Evolutionary conservation across 1,284 basidiomycete genomes (phyloP), one percentile per base, ranked within the genome.

Genomic region (Malassezia japonica): DNA sequence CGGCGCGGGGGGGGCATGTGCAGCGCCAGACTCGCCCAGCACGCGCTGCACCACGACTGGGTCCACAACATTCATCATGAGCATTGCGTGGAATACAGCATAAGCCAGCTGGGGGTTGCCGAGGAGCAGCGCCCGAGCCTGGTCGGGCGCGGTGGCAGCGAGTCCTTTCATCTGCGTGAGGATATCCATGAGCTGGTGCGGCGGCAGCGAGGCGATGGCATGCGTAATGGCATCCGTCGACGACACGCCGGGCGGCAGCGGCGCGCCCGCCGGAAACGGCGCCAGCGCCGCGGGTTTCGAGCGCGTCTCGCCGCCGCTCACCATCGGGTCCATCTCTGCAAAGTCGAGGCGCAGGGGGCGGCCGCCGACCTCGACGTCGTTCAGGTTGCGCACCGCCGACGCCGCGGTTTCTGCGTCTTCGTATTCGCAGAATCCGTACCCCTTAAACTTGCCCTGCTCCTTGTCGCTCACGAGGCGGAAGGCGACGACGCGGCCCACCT

Each of bases 381-480:
- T 86, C 42, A 90, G 78, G 70, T 90, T 90, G 59, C 87, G 81
- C 32, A 90, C 84, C 32, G 87, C 87, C 29, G 85, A 87, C 13
- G 79, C 75, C 1, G 85, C 85, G 7, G 91, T 96, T 74, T 94
- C 89, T 70, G 91, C 85, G 74, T 98, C 92, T 65, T 86, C 83
- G 73, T 89, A 95, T 79, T 94, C 89, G 77, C 90, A 91, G 73
- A 95, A 95, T 12, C 91, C 92, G 72, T 94, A 98, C 13, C 94
- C 92, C 75, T 87, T 89, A 42, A 90, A 87, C 74, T 92, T 89
- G 50, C 91, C 90, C 16, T 90, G 94, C 53, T 89, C 86, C 62
- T 87, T 79, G 77, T 98, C 92, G 75, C 90, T 95, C 46, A 96
- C 91, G 27, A 70, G 56, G 35, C 64, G 58, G 52, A 72, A 68